Conservation (phyloP, 345 rosid genomes). For the Gossypium turneri region DNA sequence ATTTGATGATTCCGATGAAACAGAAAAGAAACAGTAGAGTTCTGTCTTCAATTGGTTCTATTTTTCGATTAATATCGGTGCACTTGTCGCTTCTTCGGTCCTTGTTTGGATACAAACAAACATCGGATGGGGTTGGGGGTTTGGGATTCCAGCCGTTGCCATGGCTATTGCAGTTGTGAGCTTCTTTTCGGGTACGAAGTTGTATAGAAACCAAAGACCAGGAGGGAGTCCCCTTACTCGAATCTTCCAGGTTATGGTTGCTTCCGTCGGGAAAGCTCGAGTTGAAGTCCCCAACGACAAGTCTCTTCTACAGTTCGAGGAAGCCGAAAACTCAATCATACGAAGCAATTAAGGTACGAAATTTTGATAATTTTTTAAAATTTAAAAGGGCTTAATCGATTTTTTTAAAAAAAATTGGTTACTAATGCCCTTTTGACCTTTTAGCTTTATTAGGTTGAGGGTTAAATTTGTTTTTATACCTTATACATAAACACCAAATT, state of each 20-base stretch:
- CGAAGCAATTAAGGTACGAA: slow-evolving; percentile 28
- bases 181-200: slow-evolving; percentile 43
- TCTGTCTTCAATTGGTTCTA: slow-evolving; percentile 63
- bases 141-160: slow-evolving; percentile 47
- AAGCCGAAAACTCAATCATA: slow-evolving; percentile 47
- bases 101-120: slow-evolving; percentile 55
- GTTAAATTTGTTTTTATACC: no score
- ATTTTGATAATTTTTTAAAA: not conserved
- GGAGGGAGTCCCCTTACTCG: slow-evolving; percentile 52
- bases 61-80: slow-evolving; percentile 46
- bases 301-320: slow-evolving; percentile 26
- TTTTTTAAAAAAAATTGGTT: no score
- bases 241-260: slow-evolving; percentile 43
- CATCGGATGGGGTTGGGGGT: slow-evolving; percentile 55
- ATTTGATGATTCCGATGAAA: slow-evolving; percentile 40
- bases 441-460: no score
- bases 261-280: slow-evolving; percentile 30
- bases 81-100: slow-evolving; percentile 41
- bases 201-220: slow-evolving; percentile 46
- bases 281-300: slow-evolving; percentile 28
- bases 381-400: no score
- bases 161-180: slow-evolving; percentile 46
- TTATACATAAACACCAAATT: no score
- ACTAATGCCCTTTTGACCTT: no score
- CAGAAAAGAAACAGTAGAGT: slow-evolving; percentile 40